These are phyloP conservation scores for Celoporthe dispersa DNA, from an alignment of 2,329 filamentous ascomycete species.

Conservation along the genomic window DNA sequence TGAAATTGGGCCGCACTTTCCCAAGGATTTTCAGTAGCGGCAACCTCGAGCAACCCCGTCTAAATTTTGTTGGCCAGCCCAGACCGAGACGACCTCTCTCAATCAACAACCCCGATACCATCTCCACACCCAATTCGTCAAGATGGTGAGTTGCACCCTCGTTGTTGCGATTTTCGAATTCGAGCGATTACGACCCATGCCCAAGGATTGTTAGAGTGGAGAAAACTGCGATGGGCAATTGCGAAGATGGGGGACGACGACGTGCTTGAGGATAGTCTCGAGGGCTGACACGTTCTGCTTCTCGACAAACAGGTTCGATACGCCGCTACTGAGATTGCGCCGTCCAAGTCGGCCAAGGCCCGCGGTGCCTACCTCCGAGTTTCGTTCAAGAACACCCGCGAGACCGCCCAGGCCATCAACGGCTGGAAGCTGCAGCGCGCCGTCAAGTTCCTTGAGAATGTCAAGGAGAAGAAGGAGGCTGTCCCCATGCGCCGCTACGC, in stretches of 20 bases:
- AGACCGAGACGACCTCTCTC: constrained; percentile 22
- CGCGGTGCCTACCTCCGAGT: constrained; percentile 99
- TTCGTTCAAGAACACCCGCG: constrained; percentile 99
- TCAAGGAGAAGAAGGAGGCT: constrained; percentile 94
- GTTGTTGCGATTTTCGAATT: constrained; percentile 25
- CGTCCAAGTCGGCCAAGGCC: constrained; percentile 93
- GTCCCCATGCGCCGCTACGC: constrained; percentile 98
- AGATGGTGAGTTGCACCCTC: constrained; percentile 30
- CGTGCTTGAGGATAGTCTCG: constrained; percentile 6
- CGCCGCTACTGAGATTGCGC: constrained; percentile 86
- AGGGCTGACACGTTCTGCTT: constrained; percentile 26
- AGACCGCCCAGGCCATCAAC: constrained; percentile 99
- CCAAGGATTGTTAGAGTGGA: constrained; percentile 19
- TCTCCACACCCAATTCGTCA: constrained; percentile 30
- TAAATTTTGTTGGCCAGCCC: constrained; percentile 9
- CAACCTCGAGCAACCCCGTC: constrained; percentile 12
- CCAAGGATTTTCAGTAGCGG: constrained; percentile 14
- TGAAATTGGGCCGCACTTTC: constrained; percentile 16
- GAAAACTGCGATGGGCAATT: constrained; percentile 17
- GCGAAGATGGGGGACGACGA: constrained; percentile 1
- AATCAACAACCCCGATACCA: constrained; percentile 29
- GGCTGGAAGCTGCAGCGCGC: constrained; percentile 98
- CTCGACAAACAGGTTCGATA: constrained; percentile 77
- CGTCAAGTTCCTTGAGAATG: constrained; percentile 96
- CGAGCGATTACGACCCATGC: constrained; percentile 10